These are phyloP conservation scores for Starmerella potacharoeniae DNA, from an alignment of 805 yeast genomes.

Conservation along the genomic window DNA sequence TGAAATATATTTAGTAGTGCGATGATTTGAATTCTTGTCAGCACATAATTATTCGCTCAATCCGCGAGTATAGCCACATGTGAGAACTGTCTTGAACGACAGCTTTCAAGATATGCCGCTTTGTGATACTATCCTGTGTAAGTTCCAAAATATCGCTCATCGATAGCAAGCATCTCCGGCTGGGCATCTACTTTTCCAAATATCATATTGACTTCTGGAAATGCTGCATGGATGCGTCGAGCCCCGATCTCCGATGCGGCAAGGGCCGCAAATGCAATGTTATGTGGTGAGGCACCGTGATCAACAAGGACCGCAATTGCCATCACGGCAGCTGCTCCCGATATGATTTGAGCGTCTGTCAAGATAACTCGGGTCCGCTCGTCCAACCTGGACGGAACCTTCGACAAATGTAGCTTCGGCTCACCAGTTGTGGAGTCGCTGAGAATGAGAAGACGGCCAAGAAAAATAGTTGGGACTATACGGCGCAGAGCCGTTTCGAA, in stretches of 20 bases:
- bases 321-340: constrained; percentile 93
- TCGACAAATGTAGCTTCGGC: constrained; percentile 79
- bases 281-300: constrained; percentile 51
- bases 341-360: constrained; percentile 76
- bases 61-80: too few species aligned
- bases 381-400: constrained; percentile 41
- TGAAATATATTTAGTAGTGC: too few species aligned
- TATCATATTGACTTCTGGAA: constrained; percentile 55
- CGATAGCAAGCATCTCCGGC: constrained; percentile 60
- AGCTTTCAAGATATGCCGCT: too few species aligned
- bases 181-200: constrained; percentile 49
- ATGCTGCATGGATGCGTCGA: constrained; percentile 61
- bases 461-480: constrained; percentile 61
- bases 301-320: constrained; percentile 79
- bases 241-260: constrained; percentile 71
- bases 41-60: too few species aligned
- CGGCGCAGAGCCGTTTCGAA: constrained; percentile 68
- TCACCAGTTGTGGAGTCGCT: constrained; percentile 85
- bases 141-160: constrained; percentile 69
- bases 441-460: constrained; percentile 80
- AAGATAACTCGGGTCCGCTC: constrained; percentile 41
- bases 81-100: too few species aligned
- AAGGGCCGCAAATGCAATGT: constrained; percentile 60
- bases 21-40: too few species aligned
- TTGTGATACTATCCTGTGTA: not conserved